These are phyloP conservation scores for Staphylotrichum longicolle DNA, from an alignment of 495 filamentous ascomycete species.

Conservation along the genomic window DNA sequence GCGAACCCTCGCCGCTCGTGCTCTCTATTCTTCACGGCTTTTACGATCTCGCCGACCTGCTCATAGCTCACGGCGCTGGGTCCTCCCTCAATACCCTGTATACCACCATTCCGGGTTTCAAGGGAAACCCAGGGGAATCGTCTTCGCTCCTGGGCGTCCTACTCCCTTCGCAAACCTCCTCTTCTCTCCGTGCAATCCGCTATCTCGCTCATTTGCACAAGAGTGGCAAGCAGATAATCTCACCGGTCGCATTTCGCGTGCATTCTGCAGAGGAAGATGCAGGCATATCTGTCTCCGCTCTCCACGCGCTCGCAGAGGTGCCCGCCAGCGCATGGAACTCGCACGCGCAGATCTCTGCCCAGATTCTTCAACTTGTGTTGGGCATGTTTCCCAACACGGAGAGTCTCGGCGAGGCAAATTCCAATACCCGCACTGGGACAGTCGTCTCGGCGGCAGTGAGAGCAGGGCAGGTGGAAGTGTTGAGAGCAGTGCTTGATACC, in stretches of 20 bases:
- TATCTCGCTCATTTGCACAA: constrained; percentile 1
- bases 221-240: background rate
- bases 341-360: constrained; percentile 8
- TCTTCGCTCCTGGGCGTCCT: constrained; percentile 2
- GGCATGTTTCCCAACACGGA: background rate
- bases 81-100: constrained; percentile 4
- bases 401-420: background rate
- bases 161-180: constrained; percentile 5
- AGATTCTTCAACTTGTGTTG: constrained; percentile 12
- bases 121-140: background rate
- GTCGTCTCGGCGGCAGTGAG: background rate
- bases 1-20: constrained; percentile 5
- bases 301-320: background rate
- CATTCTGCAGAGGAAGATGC: no score
- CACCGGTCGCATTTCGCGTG: no score
- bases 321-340: constrained; percentile 1
- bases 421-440: background rate
- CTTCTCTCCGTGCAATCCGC: background rate
- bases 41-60: constrained; percentile 12
- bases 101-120: background rate
- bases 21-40: constrained; percentile 7
- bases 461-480: no score
- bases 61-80: constrained; percentile 10
- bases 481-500: no score
- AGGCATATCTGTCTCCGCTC: background rate